Evolutionary conservation across 805 yeast species (phyloP), one percentile per base, ranked within the genome.

Genomic region (Huiozyma naganishii): DNA sequence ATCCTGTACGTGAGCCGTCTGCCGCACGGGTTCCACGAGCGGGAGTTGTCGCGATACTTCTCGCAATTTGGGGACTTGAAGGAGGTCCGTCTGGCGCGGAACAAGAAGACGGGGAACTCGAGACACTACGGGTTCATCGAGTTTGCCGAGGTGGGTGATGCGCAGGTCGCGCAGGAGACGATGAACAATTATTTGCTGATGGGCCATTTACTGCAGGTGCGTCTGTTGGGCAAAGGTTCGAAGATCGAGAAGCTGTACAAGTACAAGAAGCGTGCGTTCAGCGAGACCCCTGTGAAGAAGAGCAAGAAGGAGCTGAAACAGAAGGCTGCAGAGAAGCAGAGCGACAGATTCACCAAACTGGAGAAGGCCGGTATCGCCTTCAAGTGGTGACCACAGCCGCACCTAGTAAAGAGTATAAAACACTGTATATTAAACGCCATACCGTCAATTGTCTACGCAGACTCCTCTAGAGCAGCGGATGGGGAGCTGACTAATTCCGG

Each of bases 111-210:
- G 6, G 97, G 97, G 39, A 78, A 80, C 44, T 80, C 95, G 11
- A 89, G 87, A 67, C 97, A 88, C 62, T 90, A 79, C 63, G 97
- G 88, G 6, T 90, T 86, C 63, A 69, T 92, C 39, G 96, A 92
- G 65, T 92, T 90, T 58, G 75, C 73, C 36, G 72, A 77, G 43
- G 59, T 62, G 34, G 85, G 80, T 40, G 94, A 83, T 44, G 97
- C 97, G 38, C 74, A 78, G 52, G 72, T 88, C 48, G 98, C 96
- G 3, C 84, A 83, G 48, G 97, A 92, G 52, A 80, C 97, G 39
- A 92, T 92, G 98, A 81, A 92, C 66, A 92, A 92, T 66, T 92
- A 92, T 57, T 72, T 92, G 49, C 61, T 92, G 38, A 80, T 85
- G 67, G 94, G 94, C 6, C 97, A 90, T 64, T 74, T 89, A 48